Percentiles rank a stretch among this genome's conserved stretches.
Evolutionary conservation across 2,329 filamentous ascomycete genomes (phyloP).

Genomic region (Curvularia sp.): DNA sequence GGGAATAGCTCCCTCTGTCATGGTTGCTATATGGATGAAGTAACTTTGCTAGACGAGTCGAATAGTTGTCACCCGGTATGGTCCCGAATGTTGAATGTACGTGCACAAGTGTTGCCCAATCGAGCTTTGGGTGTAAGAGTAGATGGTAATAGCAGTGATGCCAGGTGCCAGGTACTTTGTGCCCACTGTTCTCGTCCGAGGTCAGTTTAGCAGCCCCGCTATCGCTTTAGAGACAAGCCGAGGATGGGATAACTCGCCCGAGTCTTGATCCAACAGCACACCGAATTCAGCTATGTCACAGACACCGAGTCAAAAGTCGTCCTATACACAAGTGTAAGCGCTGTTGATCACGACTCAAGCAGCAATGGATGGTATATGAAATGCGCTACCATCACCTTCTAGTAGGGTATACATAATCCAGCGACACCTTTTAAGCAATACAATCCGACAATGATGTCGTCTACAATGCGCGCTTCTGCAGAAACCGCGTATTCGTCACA

Average conservation of each 20-base stretch:
- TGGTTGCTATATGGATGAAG: background rate
- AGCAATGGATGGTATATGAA: background rate
- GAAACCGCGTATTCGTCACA: background rate
- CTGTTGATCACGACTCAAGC: background rate
- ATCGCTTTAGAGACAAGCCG: background rate
- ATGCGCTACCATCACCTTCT: constrained; percentile 2
- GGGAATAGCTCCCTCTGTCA: background rate
- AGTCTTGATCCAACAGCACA: background rate
- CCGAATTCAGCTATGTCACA: background rate
- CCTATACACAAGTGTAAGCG: background rate
- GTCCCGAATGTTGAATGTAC: background rate
- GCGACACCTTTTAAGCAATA: constrained; percentile 3
- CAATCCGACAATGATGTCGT: background rate
- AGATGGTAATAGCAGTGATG: background rate
- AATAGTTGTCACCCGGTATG: background rate
- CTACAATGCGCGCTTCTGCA: background rate
- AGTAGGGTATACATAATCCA: constrained; percentile 17
- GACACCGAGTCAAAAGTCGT: background rate
- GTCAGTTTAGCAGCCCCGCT: constrained; percentile 1
- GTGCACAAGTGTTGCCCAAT: background rate
- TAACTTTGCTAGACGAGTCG: background rate
- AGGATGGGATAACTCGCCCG: background rate
- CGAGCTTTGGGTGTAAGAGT: background rate
- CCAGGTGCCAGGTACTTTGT: background rate
- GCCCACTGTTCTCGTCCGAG: background rate